phyloP scores from a whole-genome alignment of 768 basidiomycete species.

The Pleurotus sapidus region DNA sequence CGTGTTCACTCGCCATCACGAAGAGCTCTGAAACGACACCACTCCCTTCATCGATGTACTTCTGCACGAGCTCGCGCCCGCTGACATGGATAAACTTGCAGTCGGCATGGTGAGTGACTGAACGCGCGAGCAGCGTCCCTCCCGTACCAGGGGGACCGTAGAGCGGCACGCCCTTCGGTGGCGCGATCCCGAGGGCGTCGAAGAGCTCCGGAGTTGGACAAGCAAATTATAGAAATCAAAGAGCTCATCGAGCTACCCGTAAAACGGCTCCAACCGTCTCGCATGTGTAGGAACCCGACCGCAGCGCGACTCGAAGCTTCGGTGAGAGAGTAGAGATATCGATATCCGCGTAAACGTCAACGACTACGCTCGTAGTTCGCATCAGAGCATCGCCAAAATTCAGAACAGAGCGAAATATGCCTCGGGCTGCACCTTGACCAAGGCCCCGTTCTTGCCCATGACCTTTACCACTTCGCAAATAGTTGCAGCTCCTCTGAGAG shows the following conservation, averaged over 20 bases:
- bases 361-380: conserved; percentile 50
- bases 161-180: conserved; percentile 93
- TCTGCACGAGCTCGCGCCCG: conserved; percentile 93
- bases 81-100: conserved; percentile 97
- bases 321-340: conserved; percentile 78
- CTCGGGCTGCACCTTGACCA: conserved; percentile 98
- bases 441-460: conserved; percentile 98
- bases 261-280: conserved; percentile 91
- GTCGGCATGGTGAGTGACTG: conserved; percentile 96
- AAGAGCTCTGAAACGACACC: conserved; percentile 97
- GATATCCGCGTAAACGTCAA: conserved; percentile 89
- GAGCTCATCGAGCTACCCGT: too few species aligned
- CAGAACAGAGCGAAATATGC: conserved; percentile 45
- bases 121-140: conserved; percentile 91
- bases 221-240: conserved; percentile 43
- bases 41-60: conserved; percentile 98
- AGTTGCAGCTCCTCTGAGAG: conserved; percentile 91
- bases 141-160: conserved; percentile 97
- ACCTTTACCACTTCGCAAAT: conserved; percentile 92
- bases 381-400: neutral
- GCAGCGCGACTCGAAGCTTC: conserved; percentile 91
- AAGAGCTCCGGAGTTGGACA: conserved; percentile 96
- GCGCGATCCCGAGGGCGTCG: conserved; percentile 93
- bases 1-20: conserved; percentile 97
- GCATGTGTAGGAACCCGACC: conserved; percentile 96